Conservation (phyloP, 2,329 filamentous ascomycete species). For the Diaporthe vaccinii region DNA sequence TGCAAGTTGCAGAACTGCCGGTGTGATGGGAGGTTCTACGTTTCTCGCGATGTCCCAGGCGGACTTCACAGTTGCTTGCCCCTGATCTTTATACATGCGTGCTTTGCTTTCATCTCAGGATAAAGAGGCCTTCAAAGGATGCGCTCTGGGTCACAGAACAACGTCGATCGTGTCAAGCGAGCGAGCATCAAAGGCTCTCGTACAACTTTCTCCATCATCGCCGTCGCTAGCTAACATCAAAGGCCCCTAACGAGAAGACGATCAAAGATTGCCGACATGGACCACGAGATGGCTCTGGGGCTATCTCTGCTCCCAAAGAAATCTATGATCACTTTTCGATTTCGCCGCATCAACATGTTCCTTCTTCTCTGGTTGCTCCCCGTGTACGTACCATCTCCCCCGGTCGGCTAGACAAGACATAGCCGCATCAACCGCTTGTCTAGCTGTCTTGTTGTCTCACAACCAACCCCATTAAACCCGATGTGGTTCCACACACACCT, state of each 20-base stretch:
- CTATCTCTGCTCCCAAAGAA: slow-evolving; percentile 23
- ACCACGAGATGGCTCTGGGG: slow-evolving; percentile 11
- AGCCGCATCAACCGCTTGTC: slow-evolving; percentile 17
- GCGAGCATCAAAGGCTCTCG: slow-evolving; percentile 27
- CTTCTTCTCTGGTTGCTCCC: not conserved
- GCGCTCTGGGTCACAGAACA: slow-evolving; percentile 16
- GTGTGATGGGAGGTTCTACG: slow-evolving; percentile 48
- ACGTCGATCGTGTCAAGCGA: slow-evolving; percentile 26
- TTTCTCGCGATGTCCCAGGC: slow-evolving; percentile 55
- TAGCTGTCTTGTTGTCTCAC: slow-evolving; percentile 14
- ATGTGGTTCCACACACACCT: slow-evolving; percentile 24
- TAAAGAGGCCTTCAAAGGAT: slow-evolving; percentile 41
- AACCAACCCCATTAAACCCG: not conserved
- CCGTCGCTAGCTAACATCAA: slow-evolving; percentile 27
- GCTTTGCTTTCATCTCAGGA: slow-evolving; percentile 38
- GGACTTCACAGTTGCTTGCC: slow-evolving; percentile 47
- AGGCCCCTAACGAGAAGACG: slow-evolving; percentile 18
- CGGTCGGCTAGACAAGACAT: slow-evolving; percentile 15
- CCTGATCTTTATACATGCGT: slow-evolving; percentile 41
- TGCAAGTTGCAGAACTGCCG: slow-evolving; percentile 31
- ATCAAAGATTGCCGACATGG: slow-evolving; percentile 33
- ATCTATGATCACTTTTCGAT: slow-evolving; percentile 11
- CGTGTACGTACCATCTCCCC: slow-evolving; percentile 15
- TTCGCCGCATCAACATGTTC: not conserved
- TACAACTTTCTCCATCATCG: slow-evolving; percentile 14